These are phyloP conservation scores for Alternaria panax DNA, from an alignment of 2,329 filamentous ascomycete species.

Conservation along the genomic window DNA sequence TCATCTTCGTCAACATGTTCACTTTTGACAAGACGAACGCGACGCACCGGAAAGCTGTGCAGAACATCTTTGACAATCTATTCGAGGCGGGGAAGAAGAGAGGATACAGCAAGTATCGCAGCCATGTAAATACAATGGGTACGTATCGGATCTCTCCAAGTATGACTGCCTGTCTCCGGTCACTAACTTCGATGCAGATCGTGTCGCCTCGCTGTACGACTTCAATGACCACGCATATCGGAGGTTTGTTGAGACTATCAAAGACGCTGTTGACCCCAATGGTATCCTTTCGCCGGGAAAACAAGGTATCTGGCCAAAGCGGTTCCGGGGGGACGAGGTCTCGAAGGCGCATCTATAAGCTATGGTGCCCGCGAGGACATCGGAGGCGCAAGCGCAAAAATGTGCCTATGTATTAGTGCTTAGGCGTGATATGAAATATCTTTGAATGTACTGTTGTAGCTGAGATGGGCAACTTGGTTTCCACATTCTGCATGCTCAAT, in stretches of 20 bases:
- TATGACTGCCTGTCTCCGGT: background rate
- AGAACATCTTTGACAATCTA: slow-evolving; percentile 36
- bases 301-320: slow-evolving; percentile 42
- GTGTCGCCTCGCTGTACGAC: slow-evolving; percentile 41
- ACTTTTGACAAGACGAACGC: slow-evolving; percentile 56
- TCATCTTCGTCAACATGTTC: slow-evolving; percentile 59
- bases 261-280: slow-evolving; percentile 44
- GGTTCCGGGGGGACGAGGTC: slow-evolving; percentile 31
- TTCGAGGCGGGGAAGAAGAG: slow-evolving; percentile 40
- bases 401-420: background rate
- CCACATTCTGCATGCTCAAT: background rate
- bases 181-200: slow-evolving; percentile 24
- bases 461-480: background rate
- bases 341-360: slow-evolving; percentile 34
- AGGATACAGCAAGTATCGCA: slow-evolving; percentile 43
- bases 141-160: background rate
- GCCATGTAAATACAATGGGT: slow-evolving; percentile 45
- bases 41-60: slow-evolving; percentile 48
- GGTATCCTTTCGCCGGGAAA: slow-evolving; percentile 44
- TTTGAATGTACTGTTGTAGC: background rate
- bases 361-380: background rate
- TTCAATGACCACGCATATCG: slow-evolving; percentile 45
- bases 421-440: background rate
- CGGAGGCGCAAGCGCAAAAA: background rate
- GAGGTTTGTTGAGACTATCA: slow-evolving; percentile 43